Evolutionary conservation across 345 rosid species (phyloP), one percentile per base, ranked within the genome.

Genomic region (Arabis hirsuta): DNA sequence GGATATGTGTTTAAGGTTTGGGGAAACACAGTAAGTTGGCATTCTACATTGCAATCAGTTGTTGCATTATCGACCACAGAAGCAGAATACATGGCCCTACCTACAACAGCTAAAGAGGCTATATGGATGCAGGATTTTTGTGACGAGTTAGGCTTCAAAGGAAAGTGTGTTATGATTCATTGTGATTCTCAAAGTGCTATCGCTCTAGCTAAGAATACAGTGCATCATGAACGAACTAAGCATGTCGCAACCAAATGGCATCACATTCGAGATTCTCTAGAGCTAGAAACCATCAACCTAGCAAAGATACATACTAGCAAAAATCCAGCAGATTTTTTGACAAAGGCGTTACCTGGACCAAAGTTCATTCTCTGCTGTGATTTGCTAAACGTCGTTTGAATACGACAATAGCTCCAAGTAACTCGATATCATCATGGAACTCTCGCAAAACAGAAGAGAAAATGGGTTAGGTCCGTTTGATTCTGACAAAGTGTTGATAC

Each of bases 381-480:
- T 22, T 2, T 22, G 22, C 22, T 22, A 1, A 22, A 22, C 2
- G 22, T 22, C 22, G 22, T 2, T 22, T 22, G 22, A 22, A 22
- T 1, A 2, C 1, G 2, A 2, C 22, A 2, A 22, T 22, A 22
- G 22, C 22, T 22, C 22, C 22, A 22, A 2, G 22, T 22, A 22
- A 22, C 22, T 22, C 22, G 1, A 2, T 22, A 22, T 22, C 22
- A 22, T 2, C 22, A 22, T 1, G 2, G 1, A 2, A 22, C 22
- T 22, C 22, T 22, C 22, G 22, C 22, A 22, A 22, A 22, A 22
- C 2, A 1, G 22, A 22, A 22, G 2, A 22, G 22, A 22, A 22
- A 22, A 1, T 2, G 2, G 1, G 22, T 22, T 22, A 22, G 2
- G 22, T 1, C 1, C 22, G 1, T 1, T 1, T 22, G 1, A 2